Evolutionary conservation across 805 yeast species (phyloP).

Genomic region (Wickerhamomyces chambardii): DNA sequence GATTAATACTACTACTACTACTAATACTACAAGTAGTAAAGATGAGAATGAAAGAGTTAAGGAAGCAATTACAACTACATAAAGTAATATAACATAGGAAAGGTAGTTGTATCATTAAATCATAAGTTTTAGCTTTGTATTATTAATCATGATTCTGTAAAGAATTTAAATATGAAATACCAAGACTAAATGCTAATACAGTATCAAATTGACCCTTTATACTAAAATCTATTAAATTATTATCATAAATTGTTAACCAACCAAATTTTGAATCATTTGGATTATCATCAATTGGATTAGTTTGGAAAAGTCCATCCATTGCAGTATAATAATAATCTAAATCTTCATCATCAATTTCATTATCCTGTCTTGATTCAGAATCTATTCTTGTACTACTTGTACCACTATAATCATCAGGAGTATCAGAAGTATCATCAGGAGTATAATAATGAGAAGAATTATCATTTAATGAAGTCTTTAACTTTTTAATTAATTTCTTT

Average conservation of each 20-base stretch:
- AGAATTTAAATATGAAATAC: conserved; percentile 33
- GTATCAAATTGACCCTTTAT: conserved; percentile 42
- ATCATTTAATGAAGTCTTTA: conserved; percentile 16
- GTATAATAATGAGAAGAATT: conserved; percentile 1
- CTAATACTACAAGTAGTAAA: neutral
- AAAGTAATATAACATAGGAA: too few relatives aligned
- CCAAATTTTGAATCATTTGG: conserved; percentile 55
- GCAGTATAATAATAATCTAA: too few relatives aligned
- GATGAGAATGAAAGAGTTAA: neutral
- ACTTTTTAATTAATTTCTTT: conserved; percentile 27
- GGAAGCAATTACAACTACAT: too few relatives aligned
- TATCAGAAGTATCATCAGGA: conserved; percentile 1
- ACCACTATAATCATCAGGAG: neutral
- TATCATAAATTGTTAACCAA: conserved; percentile 56
- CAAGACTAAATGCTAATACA: conserved; percentile 43
- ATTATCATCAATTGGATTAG: conserved; percentile 47
- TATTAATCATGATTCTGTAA: too few relatives aligned
- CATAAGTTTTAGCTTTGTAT: too few relatives aligned
- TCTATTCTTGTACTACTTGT: conserved; percentile 4
- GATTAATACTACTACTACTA: conserved; percentile 3
- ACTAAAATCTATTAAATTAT: conserved; percentile 18
- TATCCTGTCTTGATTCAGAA: too few relatives aligned
- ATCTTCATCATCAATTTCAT: too few relatives aligned
- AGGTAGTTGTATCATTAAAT: too few relatives aligned
- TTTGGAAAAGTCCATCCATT: conserved; percentile 44